These are phyloP conservation scores for Xylaria sp. DNA, from an alignment of 2,329 filamentous ascomycete genomes.

Conservation along the genomic window DNA sequence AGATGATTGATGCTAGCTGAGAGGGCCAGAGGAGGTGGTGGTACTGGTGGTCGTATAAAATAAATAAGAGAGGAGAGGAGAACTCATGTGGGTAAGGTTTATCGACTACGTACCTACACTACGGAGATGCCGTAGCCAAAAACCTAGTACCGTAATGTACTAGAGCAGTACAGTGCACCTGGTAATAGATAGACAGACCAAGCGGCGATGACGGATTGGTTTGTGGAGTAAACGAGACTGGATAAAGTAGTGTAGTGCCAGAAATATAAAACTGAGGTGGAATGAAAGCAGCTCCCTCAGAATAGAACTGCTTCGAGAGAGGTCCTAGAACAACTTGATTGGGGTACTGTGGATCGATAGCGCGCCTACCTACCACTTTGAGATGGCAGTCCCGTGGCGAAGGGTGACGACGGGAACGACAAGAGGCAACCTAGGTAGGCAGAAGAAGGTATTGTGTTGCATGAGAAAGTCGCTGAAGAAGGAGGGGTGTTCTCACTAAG, in stretches of 20 bases:
- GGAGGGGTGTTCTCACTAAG: slow-evolving; percentile 22
- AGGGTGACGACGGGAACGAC: slow-evolving; percentile 29
- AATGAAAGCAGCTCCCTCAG: not conserved
- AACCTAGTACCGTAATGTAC: not conserved
- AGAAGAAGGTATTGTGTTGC: slow-evolving; percentile 1
- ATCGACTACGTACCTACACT: slow-evolving; percentile 9
- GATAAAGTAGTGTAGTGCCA: not conserved
- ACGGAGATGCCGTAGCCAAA: not conserved
- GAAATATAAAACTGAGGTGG: not conserved
- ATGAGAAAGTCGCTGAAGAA: slow-evolving; percentile 19
- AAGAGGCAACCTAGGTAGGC: not conserved
- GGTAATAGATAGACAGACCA: slow-evolving; percentile 2
- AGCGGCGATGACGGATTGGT: slow-evolving; percentile 26
- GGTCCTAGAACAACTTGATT: not conserved
- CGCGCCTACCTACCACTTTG: not conserved
- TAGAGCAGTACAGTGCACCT: not conserved
- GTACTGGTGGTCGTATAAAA: slow-evolving; percentile 12
- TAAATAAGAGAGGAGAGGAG: slow-evolving; percentile 23
- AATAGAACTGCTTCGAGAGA: slow-evolving; percentile 1
- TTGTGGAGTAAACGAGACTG: slow-evolving; percentile 13
- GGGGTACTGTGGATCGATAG: not conserved
- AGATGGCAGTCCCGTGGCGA: slow-evolving; percentile 26
- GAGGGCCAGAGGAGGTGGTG: slow-evolving; percentile 6
- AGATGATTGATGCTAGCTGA: slow-evolving; percentile 24
- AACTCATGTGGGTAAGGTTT: slow-evolving; percentile 29